phyloP scores from a whole-genome alignment of 2,329 filamentous ascomycete genomes.

The Fusarium veterinarium region DNA sequence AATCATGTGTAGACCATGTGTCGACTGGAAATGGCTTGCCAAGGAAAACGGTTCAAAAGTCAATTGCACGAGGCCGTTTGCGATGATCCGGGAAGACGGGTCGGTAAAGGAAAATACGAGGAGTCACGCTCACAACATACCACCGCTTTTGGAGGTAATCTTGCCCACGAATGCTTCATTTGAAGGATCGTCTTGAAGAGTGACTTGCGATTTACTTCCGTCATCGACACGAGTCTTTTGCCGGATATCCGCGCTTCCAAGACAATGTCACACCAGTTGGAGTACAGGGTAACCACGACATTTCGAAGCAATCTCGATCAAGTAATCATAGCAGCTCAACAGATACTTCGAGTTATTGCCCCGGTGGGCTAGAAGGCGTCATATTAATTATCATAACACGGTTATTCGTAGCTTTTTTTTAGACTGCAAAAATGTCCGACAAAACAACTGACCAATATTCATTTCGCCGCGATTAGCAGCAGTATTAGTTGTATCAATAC shows the following conservation, averaged over 20 bases:
- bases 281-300: neutral
- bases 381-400: accelerated
- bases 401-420: accelerated
- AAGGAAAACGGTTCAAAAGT: neutral
- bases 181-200: neutral
- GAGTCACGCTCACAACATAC: neutral
- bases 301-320: neutral
- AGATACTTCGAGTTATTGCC: accelerated
- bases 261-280: neutral
- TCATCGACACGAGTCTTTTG: neutral
- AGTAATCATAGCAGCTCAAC: no score
- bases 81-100: neutral
- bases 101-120: neutral
- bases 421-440: accelerated
- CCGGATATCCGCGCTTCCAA: neutral
- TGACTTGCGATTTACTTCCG: neutral
- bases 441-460: accelerated
- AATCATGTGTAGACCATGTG: neutral
- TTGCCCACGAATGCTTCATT: neutral
- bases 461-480: neutral
- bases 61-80: neutral
- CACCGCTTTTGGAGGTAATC: neutral
- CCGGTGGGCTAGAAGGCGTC: neutral
- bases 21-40: neutral
- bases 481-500: no score